phyloP scores from a whole-genome alignment of 805 yeast species.

The Metschnikowia noctiluminum region DNA sequence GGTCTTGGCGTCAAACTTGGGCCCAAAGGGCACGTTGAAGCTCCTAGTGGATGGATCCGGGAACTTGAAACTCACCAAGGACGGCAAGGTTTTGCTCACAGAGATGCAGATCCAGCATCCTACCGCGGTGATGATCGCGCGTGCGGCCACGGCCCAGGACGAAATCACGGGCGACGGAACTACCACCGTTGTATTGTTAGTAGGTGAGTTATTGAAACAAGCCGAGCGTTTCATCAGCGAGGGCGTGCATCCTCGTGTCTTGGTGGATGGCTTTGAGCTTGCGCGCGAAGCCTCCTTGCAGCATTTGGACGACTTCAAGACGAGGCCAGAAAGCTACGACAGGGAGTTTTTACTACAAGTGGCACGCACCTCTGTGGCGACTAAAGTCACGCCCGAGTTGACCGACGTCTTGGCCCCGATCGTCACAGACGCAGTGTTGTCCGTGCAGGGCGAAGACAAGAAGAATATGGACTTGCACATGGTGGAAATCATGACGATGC shows the following conservation, averaged over 20 bases:
- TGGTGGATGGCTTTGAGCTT: conserved; percentile 91
- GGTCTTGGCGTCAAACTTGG: conserved; percentile 86
- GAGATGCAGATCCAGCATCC: conserved; percentile 89
- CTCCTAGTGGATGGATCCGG: conserved; percentile 98
- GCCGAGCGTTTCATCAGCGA: conserved; percentile 89
- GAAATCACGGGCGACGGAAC: conserved; percentile 99
- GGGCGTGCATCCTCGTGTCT: conserved; percentile 93
- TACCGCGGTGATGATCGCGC: conserved; percentile 58
- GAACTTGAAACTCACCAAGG: conserved; percentile 90
- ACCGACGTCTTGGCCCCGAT: conserved; percentile 85
- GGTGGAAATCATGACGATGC: conserved; percentile 99
- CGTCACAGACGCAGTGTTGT: conserved; percentile 92
- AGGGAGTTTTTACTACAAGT: conserved; percentile 89
- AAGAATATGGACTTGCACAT: conserved; percentile 79
- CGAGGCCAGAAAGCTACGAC: conserved; percentile 52
- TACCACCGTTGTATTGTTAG: conserved; percentile 89
- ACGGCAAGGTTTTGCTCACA: conserved; percentile 86
- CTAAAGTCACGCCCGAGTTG: conserved; percentile 78
- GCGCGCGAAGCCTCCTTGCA: conserved; percentile 76
- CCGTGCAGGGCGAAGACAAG: conserved; percentile 54
- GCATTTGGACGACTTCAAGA: conserved; percentile 66
- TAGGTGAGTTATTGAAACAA: conserved; percentile 91
- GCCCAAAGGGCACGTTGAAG: conserved; percentile 96
- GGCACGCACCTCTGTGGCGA: conserved; percentile 82
- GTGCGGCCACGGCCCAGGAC: conserved; percentile 98